Evolutionary conservation across 2,329 filamentous ascomycete genomes (phyloP).

Genomic region (Apiospora sp.): DNA sequence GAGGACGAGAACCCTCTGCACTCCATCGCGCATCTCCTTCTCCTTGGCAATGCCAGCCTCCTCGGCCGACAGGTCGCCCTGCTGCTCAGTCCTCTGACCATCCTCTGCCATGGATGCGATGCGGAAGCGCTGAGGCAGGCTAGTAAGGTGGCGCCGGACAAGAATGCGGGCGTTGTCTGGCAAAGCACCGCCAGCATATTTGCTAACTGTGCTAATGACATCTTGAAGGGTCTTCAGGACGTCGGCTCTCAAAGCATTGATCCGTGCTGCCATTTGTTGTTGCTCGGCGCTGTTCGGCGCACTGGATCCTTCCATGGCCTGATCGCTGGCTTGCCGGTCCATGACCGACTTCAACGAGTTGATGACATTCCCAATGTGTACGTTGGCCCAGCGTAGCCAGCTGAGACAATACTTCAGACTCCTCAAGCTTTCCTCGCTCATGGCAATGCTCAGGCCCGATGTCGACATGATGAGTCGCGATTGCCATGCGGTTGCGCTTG

Average conservation of each 20-base stretch:
- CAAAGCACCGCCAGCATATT: conserved; percentile 88
- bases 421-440: conserved; percentile 86
- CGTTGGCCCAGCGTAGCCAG: conserved; percentile 83
- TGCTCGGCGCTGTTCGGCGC: conserved; percentile 48
- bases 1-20: conserved; percentile 82
- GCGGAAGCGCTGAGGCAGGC: conserved; percentile 83
- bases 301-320: conserved; percentile 36
- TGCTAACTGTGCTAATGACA: conserved; percentile 85
- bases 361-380: conserved; percentile 79
- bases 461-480: conserved; percentile 89
- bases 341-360: conserved; percentile 76
- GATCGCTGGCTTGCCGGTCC: conserved; percentile 60
- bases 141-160: conserved; percentile 84
- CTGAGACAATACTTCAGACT: conserved; percentile 85
- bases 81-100: conserved; percentile 39
- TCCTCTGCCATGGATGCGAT: conserved; percentile 66
- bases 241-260: conserved; percentile 73
- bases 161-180: conserved; percentile 87
- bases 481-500: conserved; percentile 66
- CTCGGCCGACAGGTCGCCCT: conserved; percentile 39
- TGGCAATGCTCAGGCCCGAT: conserved; percentile 87
- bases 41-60: conserved; percentile 50
- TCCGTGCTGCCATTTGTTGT: conserved; percentile 64
- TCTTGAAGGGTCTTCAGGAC: conserved; percentile 82
- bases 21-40: conserved; percentile 60